Base-by-base conservation (phyloP, 139 green algal species). In the Tetraselmis chui region DNA sequence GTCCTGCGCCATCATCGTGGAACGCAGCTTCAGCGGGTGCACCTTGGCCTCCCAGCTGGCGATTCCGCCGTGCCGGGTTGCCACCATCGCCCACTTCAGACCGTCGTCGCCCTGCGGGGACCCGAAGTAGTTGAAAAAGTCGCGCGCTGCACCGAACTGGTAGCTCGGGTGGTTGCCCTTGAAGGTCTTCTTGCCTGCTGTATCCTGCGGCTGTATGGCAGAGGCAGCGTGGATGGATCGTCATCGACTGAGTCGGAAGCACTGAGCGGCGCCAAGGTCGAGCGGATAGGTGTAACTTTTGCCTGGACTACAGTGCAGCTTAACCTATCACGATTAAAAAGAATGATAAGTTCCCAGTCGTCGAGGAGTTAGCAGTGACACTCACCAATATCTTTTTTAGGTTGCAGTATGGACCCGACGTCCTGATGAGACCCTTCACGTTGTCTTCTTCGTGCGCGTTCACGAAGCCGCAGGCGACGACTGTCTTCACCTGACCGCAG, bases 61-160 rank as follows among this genome's bases (percentile, higher is more conserved):
- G 45, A 18, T 5, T 5, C 45, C 45, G 45, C 45, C 45, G 45
- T 25, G 45, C 5, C 45, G 45, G 45, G 45, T 67, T 59, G 28
- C 23, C 27, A 80, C n/a, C 29, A 59, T 25, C 77, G 29, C 58
- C 77, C 77, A 80, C 77, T 23, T 27, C 77, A 80, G 32, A 29
- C 77, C 77, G 18, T 80, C 77, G 77, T 80, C 77, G 2, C 77
- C 77, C 22, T 45, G 29, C 18, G 24, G 31, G n/a, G 77, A 31
- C 2, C 77, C 77, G 58, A 80, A 80, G 77, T 80, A 80, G 77
- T 80, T 80, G 77, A 80, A 80, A 29, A 80, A 80, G 29, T 80
- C 77, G 24, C 77, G 31, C 2, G 77, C 23, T 2, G 77, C 32
- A 29, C 32, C 32, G 5, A 23, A 59, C 77, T 80, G 31, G 77